Percentiles rank a stretch among this genome's conserved stretches.
These are phyloP conservation scores for Amaranthus palmeri DNA, from an alignment of 148 eudicot genomes.

Conservation along the genomic window DNA sequence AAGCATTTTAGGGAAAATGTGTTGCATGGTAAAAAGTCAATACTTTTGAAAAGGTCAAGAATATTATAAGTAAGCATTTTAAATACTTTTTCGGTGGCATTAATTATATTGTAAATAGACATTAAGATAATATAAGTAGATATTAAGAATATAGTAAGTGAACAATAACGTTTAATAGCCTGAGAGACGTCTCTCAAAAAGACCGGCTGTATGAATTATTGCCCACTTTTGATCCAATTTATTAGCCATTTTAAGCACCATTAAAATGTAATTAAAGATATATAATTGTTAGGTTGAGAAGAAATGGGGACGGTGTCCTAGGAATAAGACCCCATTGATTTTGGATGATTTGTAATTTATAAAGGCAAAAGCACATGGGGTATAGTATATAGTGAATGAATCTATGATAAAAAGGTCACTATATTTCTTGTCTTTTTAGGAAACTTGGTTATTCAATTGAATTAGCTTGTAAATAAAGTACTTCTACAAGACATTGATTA, in stretches of 20 bases:
- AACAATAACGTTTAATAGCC: too few species aligned
- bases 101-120: too few species aligned
- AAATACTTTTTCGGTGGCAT: too few species aligned
- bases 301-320: conserved; percentile 10
- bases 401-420: not conserved
- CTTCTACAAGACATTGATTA: not conserved
- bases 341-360: conserved; percentile 13
- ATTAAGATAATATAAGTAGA: too few species aligned
- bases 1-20: too few species aligned
- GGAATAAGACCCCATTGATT: conserved; percentile 17
- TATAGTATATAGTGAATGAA: not conserved
- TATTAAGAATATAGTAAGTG: too few species aligned
- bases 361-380: conserved; percentile 12
- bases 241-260: not conserved
- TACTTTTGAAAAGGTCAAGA: too few species aligned
- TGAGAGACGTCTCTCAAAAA: too few species aligned
- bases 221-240: too few species aligned
- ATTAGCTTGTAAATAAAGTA: not conserved
- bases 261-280: not conserved
- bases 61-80: too few species aligned
- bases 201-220: too few species aligned
- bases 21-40: too few species aligned
- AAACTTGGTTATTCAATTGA: not conserved
- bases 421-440: not conserved
- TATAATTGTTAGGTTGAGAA: conserved; percentile 1